These are phyloP conservation scores for Sphaerobolus stellatus DNA, from an alignment of 1,284 basidiomycete species.

Conservation along the genomic window DNA sequence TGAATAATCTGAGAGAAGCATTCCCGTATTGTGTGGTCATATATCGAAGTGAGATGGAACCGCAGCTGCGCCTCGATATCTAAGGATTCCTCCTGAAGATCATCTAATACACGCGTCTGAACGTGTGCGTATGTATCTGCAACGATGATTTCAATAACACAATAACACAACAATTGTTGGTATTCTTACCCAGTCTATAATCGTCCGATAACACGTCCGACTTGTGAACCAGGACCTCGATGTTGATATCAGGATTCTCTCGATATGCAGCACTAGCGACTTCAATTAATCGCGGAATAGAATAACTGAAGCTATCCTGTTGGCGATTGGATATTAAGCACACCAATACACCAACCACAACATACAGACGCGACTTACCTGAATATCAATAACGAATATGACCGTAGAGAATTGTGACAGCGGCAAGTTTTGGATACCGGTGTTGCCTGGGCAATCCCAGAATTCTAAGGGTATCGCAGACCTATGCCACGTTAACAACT, in stretches of 20 bases:
- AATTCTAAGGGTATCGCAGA: slow-evolving; percentile 91
- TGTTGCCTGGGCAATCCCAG: slow-evolving; percentile 92
- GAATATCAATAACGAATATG: slow-evolving; percentile 96
- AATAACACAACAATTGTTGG: neutral
- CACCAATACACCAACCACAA: slow-evolving; percentile 10
- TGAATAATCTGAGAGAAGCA: slow-evolving; percentile 81
- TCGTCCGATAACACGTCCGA: slow-evolving; percentile 86
- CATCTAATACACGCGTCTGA: slow-evolving; percentile 80
- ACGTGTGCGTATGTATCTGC: slow-evolving; percentile 87
- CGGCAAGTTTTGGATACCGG: slow-evolving; percentile 72
- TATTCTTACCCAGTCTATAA: slow-evolving; percentile 76
- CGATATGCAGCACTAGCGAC: slow-evolving; percentile 74
- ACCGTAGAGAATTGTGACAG: slow-evolving; percentile 77
- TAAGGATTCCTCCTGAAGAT: slow-evolving; percentile 64
- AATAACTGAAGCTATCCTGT: slow-evolving; percentile 70
- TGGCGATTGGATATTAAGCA: slow-evolving; percentile 9
- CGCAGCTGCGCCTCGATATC: slow-evolving; percentile 14
- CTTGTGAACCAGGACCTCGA: slow-evolving; percentile 97
- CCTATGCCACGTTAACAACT: slow-evolving; percentile 41
- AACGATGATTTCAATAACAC: neutral
- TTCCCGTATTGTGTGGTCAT: slow-evolving; percentile 85
- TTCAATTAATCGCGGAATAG: slow-evolving; percentile 77
- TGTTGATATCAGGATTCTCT: slow-evolving; percentile 74
- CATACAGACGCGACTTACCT: slow-evolving; percentile 49
- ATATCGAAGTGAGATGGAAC: slow-evolving; percentile 87